Evolutionary conservation across 2,329 filamentous ascomycete genomes (phyloP), one percentile per base, ranked within the genome.

Genomic region (Aspergillus sp.): DNA sequence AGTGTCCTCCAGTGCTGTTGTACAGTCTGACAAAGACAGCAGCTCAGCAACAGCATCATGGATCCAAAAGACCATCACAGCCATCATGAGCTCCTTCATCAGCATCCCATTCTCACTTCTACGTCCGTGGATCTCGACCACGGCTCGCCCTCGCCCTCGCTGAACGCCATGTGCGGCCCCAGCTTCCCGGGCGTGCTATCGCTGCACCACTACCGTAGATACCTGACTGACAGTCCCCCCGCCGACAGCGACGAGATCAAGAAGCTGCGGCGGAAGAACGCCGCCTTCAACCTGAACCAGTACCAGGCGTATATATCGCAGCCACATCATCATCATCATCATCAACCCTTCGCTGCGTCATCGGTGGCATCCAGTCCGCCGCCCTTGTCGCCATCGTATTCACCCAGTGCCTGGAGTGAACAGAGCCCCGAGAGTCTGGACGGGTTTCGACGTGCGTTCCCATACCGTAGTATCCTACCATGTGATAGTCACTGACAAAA

Each of bases 331-430:
- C 58, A 17, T n/a, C 57, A 36, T 49, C 59, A 48, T 57, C 58
- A 33, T 13, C 50, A 52, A 41, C 59, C 64, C 4, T 53, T 57
- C 14, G 68, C 67, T 20, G 52, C 62, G 7, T 67, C 67, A 1
- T 70, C 66, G 1, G 49, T 54, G 36, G 58, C 64, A 10, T 72
- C 69, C 10, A 72, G 65, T 50, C 65, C 70, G 16, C 70, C 70
- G 42, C 68, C 70, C 13, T 52, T 73, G 26, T 71, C 69, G 30
- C 70, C 68, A 9, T 72, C 69, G 13, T 68, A 67, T 52, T 72
- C 70, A 11, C 63, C 68, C 13, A 69, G 68, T 52, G 54, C 67
- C 6, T 42, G 65, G 41, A 70, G 68, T 51, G 66, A 69, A 42
- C 59, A 59, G 40, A 65, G 65, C 17, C 54, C 58, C 19, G 66